phyloP scores from a whole-genome alignment of 1,139 yeast species.

The Yamadazyma buinensis region DNA sequence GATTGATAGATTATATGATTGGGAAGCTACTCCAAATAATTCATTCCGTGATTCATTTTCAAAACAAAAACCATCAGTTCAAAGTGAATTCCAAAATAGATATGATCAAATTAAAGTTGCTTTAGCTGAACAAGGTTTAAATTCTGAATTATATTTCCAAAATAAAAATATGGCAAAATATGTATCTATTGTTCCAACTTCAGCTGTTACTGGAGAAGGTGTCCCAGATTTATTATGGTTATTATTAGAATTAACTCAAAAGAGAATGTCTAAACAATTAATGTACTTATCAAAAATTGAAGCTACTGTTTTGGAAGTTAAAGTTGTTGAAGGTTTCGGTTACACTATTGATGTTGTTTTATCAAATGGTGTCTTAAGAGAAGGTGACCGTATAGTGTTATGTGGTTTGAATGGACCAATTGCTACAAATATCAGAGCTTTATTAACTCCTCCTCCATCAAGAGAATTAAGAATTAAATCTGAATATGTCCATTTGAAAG shows the following conservation, averaged over 20 bases:
- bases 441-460: slow-evolving; percentile 95
- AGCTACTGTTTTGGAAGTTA: slow-evolving; percentile 96
- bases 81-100: slow-evolving; percentile 88
- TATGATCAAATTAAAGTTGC: slow-evolving; percentile 83
- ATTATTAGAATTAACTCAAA: slow-evolving; percentile 90
- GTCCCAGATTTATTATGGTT: slow-evolving; percentile 98
- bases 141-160: slow-evolving; percentile 93
- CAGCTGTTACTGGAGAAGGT: slow-evolving; percentile 99
- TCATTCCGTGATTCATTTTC: slow-evolving; percentile 93
- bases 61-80: slow-evolving; percentile 78
- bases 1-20: slow-evolving; percentile 94
- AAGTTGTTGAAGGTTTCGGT: slow-evolving; percentile 98
- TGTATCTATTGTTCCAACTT: slow-evolving; percentile 96
- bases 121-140: slow-evolving; percentile 96
- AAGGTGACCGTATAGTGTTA: slow-evolving; percentile 91
- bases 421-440: slow-evolving; percentile 94
- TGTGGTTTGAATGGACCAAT: slow-evolving; percentile 99
- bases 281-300: slow-evolving; percentile 92
- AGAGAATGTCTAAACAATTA: slow-evolving; percentile 98
- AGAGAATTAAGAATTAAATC: slow-evolving; percentile 95
- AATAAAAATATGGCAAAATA: slow-evolving; percentile 90
- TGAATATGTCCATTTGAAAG: slow-evolving; percentile 91
- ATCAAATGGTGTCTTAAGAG: slow-evolving; percentile 89
- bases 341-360: slow-evolving; percentile 96
- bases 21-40: slow-evolving; percentile 88